These are phyloP conservation scores for Mortierella sp. DNA, from an alignment of 371 early-diverging fungal species.

Conservation along the genomic window DNA sequence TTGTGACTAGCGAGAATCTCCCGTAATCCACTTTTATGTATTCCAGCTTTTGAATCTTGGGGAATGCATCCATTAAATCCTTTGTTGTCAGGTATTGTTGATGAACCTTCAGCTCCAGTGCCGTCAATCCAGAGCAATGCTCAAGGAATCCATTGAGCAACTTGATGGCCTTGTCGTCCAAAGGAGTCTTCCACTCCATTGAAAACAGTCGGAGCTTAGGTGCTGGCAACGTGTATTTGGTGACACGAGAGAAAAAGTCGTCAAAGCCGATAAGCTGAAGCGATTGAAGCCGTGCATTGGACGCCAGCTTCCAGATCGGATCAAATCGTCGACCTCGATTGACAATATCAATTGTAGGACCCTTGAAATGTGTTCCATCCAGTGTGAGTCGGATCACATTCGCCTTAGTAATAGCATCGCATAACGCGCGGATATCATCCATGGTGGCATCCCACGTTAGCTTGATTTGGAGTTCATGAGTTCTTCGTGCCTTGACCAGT, in stretches of 20 bases:
- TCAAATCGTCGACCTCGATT: conserved; percentile 14
- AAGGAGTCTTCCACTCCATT: background rate
- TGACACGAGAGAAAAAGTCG: conserved; percentile 14
- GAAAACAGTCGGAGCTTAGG: background rate
- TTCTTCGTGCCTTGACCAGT: conserved; percentile 1
- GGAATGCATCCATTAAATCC: background rate
- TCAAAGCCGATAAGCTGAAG: background rate
- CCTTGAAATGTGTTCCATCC: background rate
- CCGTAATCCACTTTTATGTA: background rate
- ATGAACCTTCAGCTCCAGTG: background rate
- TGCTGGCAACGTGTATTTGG: background rate
- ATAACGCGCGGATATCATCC: conserved; percentile 14
- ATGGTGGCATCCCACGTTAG: conserved; percentile 4
- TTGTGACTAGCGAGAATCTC: no score
- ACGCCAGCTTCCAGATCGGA: conserved; percentile 6
- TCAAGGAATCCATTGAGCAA: background rate
- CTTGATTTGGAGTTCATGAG: conserved; percentile 6
- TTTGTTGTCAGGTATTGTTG: background rate
- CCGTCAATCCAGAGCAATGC: background rate
- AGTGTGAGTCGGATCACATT: conserved; percentile 1
- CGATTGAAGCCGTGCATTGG: conserved; percentile 2
- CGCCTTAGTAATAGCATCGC: background rate
- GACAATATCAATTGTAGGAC: conserved; percentile 3
- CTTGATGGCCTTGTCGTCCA: background rate
- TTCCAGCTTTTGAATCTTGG: background rate